Evolutionary conservation across 345 rosid species (phyloP).

Genomic region (Syzygium aqueum): DNA sequence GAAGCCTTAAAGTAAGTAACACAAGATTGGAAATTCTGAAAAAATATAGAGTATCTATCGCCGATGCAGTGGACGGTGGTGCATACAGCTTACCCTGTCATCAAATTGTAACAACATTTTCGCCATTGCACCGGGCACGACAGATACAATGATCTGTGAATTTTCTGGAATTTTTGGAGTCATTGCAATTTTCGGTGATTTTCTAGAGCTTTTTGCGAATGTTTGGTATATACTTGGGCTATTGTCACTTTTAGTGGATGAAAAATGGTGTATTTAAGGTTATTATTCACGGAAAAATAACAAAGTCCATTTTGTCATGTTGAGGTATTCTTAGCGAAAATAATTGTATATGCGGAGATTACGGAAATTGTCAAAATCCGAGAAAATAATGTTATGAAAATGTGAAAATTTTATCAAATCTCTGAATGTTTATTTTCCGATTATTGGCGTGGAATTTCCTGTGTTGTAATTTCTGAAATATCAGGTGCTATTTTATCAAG

Average conservation of each 20-base stretch:
- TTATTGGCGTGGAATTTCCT: background rate
- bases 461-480: background rate
- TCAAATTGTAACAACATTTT: background rate
- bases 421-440: background rate
- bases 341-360: background rate
- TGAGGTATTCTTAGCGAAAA: background rate
- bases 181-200: background rate
- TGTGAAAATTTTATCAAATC: background rate
- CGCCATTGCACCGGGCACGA: background rate
- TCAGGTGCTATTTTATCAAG: background rate
- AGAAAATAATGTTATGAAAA: background rate
- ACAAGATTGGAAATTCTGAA: background rate
- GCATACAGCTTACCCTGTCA: background rate
- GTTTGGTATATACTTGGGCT: background rate
- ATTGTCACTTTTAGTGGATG: background rate
- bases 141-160: background rate
- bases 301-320: background rate
- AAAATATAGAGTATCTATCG: background rate
- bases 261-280: background rate
- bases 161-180: background rate
- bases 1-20: background rate
- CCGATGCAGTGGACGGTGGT: no score
- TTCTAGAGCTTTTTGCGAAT: background rate
- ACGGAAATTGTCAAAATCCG: background rate
- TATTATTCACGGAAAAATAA: background rate